Conservation (phyloP, 345 rosid species). For the Abelmoschus esculentus region DNA sequence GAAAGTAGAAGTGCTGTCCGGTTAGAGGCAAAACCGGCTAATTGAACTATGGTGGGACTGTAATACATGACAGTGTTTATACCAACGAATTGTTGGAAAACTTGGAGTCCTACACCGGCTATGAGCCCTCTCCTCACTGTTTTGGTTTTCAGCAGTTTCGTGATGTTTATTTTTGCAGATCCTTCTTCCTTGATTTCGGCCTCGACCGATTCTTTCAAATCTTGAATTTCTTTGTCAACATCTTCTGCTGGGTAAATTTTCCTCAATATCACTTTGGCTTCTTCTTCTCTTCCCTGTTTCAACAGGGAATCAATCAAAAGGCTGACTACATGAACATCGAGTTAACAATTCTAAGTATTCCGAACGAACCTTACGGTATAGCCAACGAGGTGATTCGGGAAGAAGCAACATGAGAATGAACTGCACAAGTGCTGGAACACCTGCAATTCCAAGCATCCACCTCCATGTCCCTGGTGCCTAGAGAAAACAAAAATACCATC, state of each 20-base stretch:
- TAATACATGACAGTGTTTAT: slow-evolving; percentile 92
- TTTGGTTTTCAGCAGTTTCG: slow-evolving; percentile 43
- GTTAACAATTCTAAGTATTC: neutral
- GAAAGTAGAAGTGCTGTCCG: slow-evolving; percentile 72
- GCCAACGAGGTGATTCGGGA: slow-evolving; percentile 93
- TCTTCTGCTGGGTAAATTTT: slow-evolving; percentile 51
- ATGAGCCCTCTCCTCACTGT: slow-evolving; percentile 70
- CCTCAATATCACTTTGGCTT: slow-evolving; percentile 52
- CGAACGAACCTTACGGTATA: slow-evolving; percentile 55
- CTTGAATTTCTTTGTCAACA: slow-evolving; percentile 54
- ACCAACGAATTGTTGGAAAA: slow-evolving; percentile 86
- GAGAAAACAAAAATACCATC: neutral
- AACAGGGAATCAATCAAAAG: neutral
- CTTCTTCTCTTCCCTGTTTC: slow-evolving; percentile 65
- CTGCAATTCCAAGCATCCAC: slow-evolving; percentile 96
- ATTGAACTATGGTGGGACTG: slow-evolving; percentile 75
- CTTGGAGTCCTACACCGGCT: slow-evolving; percentile 83
- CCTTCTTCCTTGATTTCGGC: slow-evolving; percentile 49
- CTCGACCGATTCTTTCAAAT: slow-evolving; percentile 60
- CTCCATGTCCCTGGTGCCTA: slow-evolving; percentile 82
- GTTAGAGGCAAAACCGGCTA: slow-evolving; percentile 84
- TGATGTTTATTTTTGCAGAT: slow-evolving; percentile 46
- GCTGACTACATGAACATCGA: neutral
- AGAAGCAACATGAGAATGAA: slow-evolving; percentile 62
- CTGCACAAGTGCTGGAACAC: slow-evolving; percentile 72